Base-by-base conservation (phyloP, 768 basidiomycete species). In the Postia placenta region DNA sequence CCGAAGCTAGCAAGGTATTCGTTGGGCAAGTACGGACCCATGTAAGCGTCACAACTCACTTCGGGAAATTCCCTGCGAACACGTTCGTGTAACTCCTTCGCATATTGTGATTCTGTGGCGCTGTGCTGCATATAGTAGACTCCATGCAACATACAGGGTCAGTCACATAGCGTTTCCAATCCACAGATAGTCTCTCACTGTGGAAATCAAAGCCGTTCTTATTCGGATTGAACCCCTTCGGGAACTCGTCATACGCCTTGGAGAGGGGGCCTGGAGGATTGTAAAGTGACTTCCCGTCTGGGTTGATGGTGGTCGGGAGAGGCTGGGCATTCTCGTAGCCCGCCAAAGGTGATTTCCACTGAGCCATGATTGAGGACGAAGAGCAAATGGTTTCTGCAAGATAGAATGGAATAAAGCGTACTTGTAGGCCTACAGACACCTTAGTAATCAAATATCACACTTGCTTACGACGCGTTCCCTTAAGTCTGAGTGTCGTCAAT, bases 131-230 rank as follows among this genome's bases (percentile, higher is more conserved):
- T 76, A 64, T 83, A 85, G 56, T 86, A 87, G 20, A 86, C 84
- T 85, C 45, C 5, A 15, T 7, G 42, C 28, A 11, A 12, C 14
- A 28, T 27, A 35, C 43, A 49, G 28, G 45, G 36, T 23, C 17
- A 43, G 14, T 9, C 33, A 35, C 33, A 35, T n/a, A 22, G 46
- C 24, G 19, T 43, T 47, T n/a, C 27, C 15, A n/a, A n/a, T n/a
- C n/a, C n/a, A n/a, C n/a, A n/a, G n/a, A n/a, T n/a, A 50, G 5
- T 28, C 11, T 25, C 81, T 65, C 50, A 81, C 85, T 74, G 58
- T 87, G 85, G 57, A 87, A 87, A 63, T 87, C 85, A 54, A 87
- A 86, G 0, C 79, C 83, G 42, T 82, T 76, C 42, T 76, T 75
- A 27, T 69, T 67, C 1, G 72, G 50, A 40, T 67, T 64, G 48